Evolutionary conservation across 306 rosid genomes (phyloP), one percentile per base, ranked within the genome.

Genomic region (Erythrophleum fordii): DNA sequence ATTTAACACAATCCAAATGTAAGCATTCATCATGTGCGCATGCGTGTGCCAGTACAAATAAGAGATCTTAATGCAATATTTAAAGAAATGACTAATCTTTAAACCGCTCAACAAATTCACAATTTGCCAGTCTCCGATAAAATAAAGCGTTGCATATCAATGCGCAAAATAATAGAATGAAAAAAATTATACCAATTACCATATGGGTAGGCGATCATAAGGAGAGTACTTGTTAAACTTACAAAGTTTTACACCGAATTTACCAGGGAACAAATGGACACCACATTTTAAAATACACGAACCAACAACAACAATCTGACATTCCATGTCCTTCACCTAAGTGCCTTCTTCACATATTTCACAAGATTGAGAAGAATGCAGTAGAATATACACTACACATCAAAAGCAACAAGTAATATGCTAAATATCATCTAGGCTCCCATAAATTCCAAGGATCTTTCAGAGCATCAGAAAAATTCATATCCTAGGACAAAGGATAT

Each of bases 101-200:
- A 62, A 11, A 61, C 7, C 64, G 58, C 46, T 35, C n/a, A 45
- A 11, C 3, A 17, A 8, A 5, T 45, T 52, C 6, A 4, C 1
- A 28, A 37, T 69, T 49, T 55, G 60, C 48, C 64, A 66, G 69
- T 52, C 48, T 39, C 77, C 56, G 48, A 62, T 53, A 10, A 13
- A 41, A 69, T 44, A 34, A 12, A 60, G 60, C n/a, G 44, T 75
- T 31, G 39, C 12, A 80, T 70, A 61, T 51, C 58, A 31, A 59
- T 28, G 71, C 70, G 75, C 51, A 49, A 61, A 31, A 72, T 34
- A 58, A 72, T 29, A 81, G 64, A 56, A 66, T n/a, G 49, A 58
- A 37, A 84, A 75, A 46, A 13, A 71, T n/a, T 31, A 72, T 23
- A 23, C 35, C 67, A 60, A 11, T 26, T 4, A 26, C 9, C n/a